Conservation (phyloP, 2,329 filamentous ascomycete genomes). For the Penicillium glabrum region DNA sequence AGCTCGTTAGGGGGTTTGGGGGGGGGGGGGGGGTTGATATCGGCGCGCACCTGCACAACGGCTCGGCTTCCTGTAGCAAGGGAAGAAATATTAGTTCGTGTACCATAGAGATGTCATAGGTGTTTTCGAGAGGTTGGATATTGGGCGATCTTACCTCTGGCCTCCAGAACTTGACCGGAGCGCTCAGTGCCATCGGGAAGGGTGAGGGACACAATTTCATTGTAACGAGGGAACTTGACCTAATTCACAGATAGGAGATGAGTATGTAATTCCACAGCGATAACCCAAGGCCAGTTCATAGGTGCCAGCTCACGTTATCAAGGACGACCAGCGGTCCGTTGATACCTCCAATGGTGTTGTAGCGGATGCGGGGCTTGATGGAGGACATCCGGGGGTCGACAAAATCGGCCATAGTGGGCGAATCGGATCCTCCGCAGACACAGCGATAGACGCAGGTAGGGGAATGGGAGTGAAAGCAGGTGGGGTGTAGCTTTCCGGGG, state of each 20-base stretch:
- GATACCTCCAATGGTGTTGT: conserved; percentile 98
- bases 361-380: conserved; percentile 74
- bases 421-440: conserved; percentile 16
- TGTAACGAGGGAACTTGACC: conserved; percentile 97
- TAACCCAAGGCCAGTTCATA: not conserved
- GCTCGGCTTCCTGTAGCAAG: conserved; percentile 73
- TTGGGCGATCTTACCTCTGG: conserved; percentile 68
- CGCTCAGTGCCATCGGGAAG: conserved; percentile 92
- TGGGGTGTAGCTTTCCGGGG: conserved; percentile 10
- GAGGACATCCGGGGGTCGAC: conserved; percentile 49
- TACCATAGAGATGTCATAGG: not conserved
- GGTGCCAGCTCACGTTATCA: conserved; percentile 71
- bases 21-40: conserved; percentile 9
- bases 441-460: conserved; percentile 8
- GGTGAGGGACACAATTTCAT: conserved; percentile 95
- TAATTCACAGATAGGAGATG: conserved; percentile 38
- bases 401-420: conserved; percentile 40
- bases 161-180: conserved; percentile 94
- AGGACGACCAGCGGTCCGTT: conserved; percentile 97
- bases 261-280: conserved; percentile 11
- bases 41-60: conserved; percentile 76
- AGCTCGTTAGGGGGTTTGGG: not conserved
- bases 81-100: conserved; percentile 16
- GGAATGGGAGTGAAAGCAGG: conserved; percentile 13
- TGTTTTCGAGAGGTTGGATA: not conserved